Evolutionary conservation across 768 basidiomycete genomes (phyloP), one percentile per base, ranked within the genome.

Genomic region (Paxillus involutus): DNA sequence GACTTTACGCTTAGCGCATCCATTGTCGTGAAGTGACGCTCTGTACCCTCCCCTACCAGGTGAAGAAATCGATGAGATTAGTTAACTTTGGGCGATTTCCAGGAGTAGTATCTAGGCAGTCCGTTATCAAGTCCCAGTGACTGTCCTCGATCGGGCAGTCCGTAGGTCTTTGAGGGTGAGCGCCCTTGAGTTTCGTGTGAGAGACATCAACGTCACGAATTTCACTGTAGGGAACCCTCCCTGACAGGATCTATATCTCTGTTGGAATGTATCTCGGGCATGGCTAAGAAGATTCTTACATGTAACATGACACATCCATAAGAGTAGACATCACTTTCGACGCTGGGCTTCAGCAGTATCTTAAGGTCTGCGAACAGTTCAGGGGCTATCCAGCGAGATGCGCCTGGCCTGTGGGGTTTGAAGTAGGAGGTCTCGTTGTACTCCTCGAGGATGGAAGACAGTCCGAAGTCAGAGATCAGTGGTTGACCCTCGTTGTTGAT

Each of bases 281-380:
- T 0, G 10, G 2, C 16, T 5, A 45, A 42, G 29, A 3, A n/a
- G n/a, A n/a, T n/a, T n/a, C n/a, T n/a, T n/a, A n/a, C n/a, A n/a
- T n/a, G n/a, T n/a, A n/a, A n/a, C 51, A 65, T 65, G 33, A 65
- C 30, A 1, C 63, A 44, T 6, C 60, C 60, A 47, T 65, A 59
- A 9, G 63, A 65, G 39, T 65, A 65, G 14, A 60, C 37, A 42
- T 64, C 63, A 10, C 53, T 59, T 11, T 40, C 43, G 8, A 33
- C 40, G 24, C 49, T 51, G 0, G 55, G 50, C 32, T 21, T 35
- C 29, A 43, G 9, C 11, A 40, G 39, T 33, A 40, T 51, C 30
- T 42, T 36, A 24, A 12, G 26, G 8, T n/a, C n/a, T 12, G 39
- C 42, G 9, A 64, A 40, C 11, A 64, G 33, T 13, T 63, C 62